Percentiles rank a stretch among this genome's conserved stretches.
These are phyloP conservation scores for Tuber melanosporum DNA, from an alignment of 495 filamentous ascomycete genomes.

Conservation along the genomic window DNA sequence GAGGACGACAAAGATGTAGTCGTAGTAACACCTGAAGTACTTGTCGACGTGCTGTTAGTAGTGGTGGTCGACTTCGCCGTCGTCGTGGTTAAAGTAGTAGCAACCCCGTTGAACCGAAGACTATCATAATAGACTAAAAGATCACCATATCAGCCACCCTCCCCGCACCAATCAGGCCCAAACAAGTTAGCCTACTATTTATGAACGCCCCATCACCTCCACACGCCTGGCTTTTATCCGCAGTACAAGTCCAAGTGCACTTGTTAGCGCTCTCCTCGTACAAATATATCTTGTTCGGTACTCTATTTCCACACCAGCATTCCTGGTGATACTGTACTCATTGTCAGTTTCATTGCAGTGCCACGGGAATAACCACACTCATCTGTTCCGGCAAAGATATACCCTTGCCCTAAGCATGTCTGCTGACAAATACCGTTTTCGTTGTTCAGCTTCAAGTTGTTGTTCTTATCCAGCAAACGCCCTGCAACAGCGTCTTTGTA, in stretches of 20 bases:
- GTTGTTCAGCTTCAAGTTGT: slow-evolving; percentile 34
- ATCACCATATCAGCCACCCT: background rate
- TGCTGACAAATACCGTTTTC: slow-evolving; percentile 44
- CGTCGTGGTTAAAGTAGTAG: slow-evolving; percentile 12
- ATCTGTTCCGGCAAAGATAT: slow-evolving; percentile 44
- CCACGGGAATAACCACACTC: background rate
- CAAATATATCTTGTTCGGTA: slow-evolving; percentile 35
- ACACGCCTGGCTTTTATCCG: slow-evolving; percentile 16
- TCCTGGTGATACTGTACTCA: slow-evolving; percentile 33
- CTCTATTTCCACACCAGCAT: slow-evolving; percentile 43
- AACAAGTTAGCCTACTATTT: slow-evolving; percentile 34
- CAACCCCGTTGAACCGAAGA: slow-evolving; percentile 9
- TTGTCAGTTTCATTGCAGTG: background rate
- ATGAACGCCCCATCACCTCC: slow-evolving; percentile 22
- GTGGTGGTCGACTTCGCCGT: slow-evolving; percentile 9
- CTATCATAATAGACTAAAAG: slow-evolving; percentile 17
- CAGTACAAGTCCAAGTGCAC: slow-evolving; percentile 20
- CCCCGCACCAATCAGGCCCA: slow-evolving; percentile 7
- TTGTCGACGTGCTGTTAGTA: background rate
- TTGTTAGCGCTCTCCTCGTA: slow-evolving; percentile 36
- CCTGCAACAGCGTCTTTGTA: slow-evolving; percentile 41
- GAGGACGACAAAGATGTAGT: background rate
- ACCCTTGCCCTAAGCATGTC: slow-evolving; percentile 35
- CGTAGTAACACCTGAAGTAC: background rate
- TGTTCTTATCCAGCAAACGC: slow-evolving; percentile 39